Evolutionary conservation across 2,329 filamentous ascomycete genomes (phyloP).

Genomic region (Harringtonia aguacate): DNA sequence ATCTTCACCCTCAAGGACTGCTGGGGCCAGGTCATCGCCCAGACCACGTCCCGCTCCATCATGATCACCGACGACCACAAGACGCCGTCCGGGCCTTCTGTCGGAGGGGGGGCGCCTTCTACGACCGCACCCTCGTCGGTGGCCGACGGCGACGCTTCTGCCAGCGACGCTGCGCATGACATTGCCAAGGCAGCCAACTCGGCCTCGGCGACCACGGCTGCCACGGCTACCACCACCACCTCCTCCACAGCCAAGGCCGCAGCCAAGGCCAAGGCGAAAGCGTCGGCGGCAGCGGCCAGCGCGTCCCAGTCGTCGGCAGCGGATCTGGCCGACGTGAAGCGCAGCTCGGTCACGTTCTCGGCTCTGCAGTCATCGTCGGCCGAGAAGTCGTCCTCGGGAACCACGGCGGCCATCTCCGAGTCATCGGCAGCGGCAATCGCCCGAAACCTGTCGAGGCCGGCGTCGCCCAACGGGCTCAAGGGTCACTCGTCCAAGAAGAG

Average conservation of each 20-base stretch:
- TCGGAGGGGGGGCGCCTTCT: not conserved
- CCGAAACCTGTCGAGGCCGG: constrained; percentile 58
- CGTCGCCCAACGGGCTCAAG: constrained; percentile 54
- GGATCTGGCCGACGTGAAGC: constrained; percentile 52
- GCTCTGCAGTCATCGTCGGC: not conserved
- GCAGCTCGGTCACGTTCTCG: constrained; percentile 28
- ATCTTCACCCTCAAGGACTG: constrained; percentile 91
- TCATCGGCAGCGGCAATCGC: constrained; percentile 19
- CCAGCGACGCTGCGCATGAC: constrained; percentile 4
- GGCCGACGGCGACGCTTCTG: constrained; percentile 6
- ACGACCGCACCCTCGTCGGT: constrained; percentile 9
- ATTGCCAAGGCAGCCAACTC: not conserved
- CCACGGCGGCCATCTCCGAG: not conserved
- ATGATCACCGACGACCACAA: constrained; percentile 99
- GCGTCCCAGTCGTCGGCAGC: constrained; percentile 49
- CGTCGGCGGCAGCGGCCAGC: too few species aligned
- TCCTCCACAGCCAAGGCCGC: constrained; percentile 3
- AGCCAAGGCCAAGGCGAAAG: constrained; percentile 14
- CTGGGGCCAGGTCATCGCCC: constrained; percentile 64
- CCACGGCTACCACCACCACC: constrained; percentile 3
- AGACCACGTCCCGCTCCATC: constrained; percentile 77
- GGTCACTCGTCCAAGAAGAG: constrained; percentile 69
- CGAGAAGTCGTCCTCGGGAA: too few species aligned
- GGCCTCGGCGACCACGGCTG: constrained; percentile 6
- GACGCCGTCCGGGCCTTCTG: constrained; percentile 37